These are phyloP conservation scores for Xylaria multiplex DNA, from an alignment of 2,329 filamentous ascomycete genomes.

Conservation along the genomic window DNA sequence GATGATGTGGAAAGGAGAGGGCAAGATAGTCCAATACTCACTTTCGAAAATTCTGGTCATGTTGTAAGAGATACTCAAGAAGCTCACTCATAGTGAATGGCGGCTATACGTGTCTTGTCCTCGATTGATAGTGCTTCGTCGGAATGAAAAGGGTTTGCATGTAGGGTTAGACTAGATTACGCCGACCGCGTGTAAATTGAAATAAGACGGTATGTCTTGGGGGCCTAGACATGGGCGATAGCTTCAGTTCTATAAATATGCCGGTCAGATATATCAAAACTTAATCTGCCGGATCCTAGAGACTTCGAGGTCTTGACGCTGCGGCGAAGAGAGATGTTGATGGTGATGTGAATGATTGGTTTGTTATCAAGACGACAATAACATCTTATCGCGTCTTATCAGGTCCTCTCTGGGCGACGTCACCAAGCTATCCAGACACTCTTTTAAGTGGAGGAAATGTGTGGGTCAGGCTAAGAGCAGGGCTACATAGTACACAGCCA, in stretches of 20 bases:
- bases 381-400: slow-evolving; percentile 19
- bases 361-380: slow-evolving; percentile 25
- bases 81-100: slow-evolving; percentile 69
- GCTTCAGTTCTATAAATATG: slow-evolving; percentile 2
- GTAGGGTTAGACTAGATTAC: neutral
- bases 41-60: slow-evolving; percentile 71
- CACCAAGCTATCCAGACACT: slow-evolving; percentile 27
- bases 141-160: neutral
- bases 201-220: slow-evolving; percentile 7
- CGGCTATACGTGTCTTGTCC: neutral
- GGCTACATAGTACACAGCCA: no score
- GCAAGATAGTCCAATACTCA: slow-evolving; percentile 44
- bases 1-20: neutral
- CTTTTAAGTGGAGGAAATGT: no score
- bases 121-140: neutral
- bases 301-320: neutral
- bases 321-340: neutral
- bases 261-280: neutral
- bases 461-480: no score
- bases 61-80: slow-evolving; percentile 70
- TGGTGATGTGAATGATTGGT: slow-evolving; percentile 21
- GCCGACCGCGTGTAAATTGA: neutral
- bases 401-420: slow-evolving; percentile 47
- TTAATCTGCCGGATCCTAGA: neutral
- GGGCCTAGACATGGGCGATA: neutral